Conservation (phyloP, 768 basidiomycete species). For the Amanita pallidorosea region DNA sequence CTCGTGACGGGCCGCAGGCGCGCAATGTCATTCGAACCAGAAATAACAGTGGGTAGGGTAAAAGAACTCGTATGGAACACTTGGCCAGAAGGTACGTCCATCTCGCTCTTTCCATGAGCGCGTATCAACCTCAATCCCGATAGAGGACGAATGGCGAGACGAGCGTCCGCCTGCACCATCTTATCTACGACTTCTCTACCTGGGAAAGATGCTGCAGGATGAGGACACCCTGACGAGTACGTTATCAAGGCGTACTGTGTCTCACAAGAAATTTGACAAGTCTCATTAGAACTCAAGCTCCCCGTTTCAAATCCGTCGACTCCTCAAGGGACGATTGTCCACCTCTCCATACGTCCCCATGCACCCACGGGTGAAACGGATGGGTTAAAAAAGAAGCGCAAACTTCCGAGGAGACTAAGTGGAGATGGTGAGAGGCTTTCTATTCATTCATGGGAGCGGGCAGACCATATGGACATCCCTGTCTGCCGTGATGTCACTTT, state of each 20-base stretch:
- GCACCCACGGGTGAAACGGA: slow-evolving; percentile 39
- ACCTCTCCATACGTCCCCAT: slow-evolving; percentile 60
- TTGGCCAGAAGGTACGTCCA: slow-evolving; percentile 57
- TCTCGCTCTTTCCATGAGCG: slow-evolving; percentile 2
- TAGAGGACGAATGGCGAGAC: slow-evolving; percentile 57
- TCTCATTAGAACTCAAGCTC: slow-evolving; percentile 26
- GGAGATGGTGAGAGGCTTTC: slow-evolving; percentile 17
- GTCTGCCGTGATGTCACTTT: not conserved
- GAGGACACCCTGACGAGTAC: slow-evolving; percentile 65
- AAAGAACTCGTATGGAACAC: slow-evolving; percentile 81
- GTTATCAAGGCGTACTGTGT: slow-evolving; percentile 13
- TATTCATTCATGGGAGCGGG: not conserved
- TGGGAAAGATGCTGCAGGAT: slow-evolving; percentile 77
- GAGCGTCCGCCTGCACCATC: slow-evolving; percentile 71
- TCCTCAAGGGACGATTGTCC: slow-evolving; percentile 49
- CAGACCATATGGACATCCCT: not conserved
- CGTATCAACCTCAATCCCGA: slow-evolving; percentile 1
- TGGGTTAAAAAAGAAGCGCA: slow-evolving; percentile 41
- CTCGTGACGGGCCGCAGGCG: slow-evolving; percentile 58
- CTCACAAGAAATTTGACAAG: not conserved
- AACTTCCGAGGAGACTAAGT: slow-evolving; percentile 13
- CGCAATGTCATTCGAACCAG: slow-evolving; percentile 67
- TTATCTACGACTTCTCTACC: slow-evolving; percentile 63
- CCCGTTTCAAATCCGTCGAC: slow-evolving; percentile 23
- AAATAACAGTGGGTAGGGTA: slow-evolving; percentile 63